A percentile compares a stretch with the other conserved stretches of the same genome.
Conservation (phyloP, 805 yeast genomes). For the Saccharomycopsis vini region DNA sequence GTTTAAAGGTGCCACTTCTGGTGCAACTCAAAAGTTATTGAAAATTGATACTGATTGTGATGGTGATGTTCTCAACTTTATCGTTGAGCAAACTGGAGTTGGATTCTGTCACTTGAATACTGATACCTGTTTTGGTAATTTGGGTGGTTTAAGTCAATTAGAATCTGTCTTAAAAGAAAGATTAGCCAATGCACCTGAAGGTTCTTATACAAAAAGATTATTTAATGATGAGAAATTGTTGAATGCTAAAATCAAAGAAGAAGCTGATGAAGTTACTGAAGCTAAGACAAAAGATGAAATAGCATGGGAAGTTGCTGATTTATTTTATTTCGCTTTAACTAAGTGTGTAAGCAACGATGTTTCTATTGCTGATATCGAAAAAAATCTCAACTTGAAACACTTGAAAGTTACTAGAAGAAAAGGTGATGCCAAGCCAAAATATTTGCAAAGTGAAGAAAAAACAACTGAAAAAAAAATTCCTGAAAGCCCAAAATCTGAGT, state of each 20-base stretch:
- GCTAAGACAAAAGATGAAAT: conserved; percentile 62
- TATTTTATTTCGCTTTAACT: conserved; percentile 66
- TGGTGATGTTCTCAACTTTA: conserved; percentile 79
- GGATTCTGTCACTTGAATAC: conserved; percentile 88
- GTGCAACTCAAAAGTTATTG: conserved; percentile 77
- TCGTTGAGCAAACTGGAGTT: conserved; percentile 74
- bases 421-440: conserved; percentile 92
- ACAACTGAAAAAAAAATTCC: background rate
- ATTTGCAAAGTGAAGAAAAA: conserved; percentile 30
- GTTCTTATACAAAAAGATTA: conserved; percentile 88
- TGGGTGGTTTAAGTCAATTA: conserved; percentile 57
- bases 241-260: conserved; percentile 86
- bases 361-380: conserved; percentile 69
- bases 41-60: conserved; percentile 79
- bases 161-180: conserved; percentile 62
- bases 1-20: conserved; percentile 96
- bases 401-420: conserved; percentile 83
- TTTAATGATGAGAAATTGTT: conserved; percentile 70
- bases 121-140: conserved; percentile 71
- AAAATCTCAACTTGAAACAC: conserved; percentile 73
- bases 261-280: conserved; percentile 90
- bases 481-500: background rate
- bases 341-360: conserved; percentile 76
- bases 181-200: conserved; percentile 65
- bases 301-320: conserved; percentile 97